Base-by-base conservation (phyloP, 1,284 basidiomycete species). In the Porogramme epimiltina region DNA sequence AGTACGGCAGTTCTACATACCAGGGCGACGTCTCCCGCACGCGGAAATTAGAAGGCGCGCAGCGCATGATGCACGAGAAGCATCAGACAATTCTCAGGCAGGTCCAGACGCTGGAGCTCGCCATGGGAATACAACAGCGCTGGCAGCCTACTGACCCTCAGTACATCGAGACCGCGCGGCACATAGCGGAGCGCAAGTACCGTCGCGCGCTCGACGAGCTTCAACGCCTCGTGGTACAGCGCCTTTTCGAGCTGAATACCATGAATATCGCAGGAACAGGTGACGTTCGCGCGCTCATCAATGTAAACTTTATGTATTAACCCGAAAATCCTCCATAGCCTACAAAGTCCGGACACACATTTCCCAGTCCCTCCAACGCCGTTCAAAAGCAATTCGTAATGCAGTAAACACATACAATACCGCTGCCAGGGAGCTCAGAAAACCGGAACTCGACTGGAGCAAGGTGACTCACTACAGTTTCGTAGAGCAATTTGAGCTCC, bases 401-500 rank as follows among this genome's bases (percentile, higher is more conserved):
- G 64, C 65, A 1, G 47, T 67, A 9, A 54, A 61, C 8, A 34
- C 46, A 19, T 70, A 69, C 59, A 70, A 70, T 44, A 34, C 33
- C 3, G 58, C 62, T 8, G 68, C 68, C 0, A 13, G 16, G 0
- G 43, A 49, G 3, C 58, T 67, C 18, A 45, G 49, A 6, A 70
- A 67, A 0, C 65, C 68, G 1, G 44, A 48, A 0, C 55, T 75
- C 16, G 60, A 69, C 3, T 70, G 66, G 62, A 26, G 50, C 2
- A 47, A 66, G 16, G 66, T 73, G 2, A 59, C 64, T 0, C 59
- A 70, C 8, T 70, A 69, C 52, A 43, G 54, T 0, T 73, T 72
- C 42, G 47, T 74, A 0, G 66, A 62, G 0, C 66, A 75, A 28
- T 73, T 76, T 52, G 52, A 62, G 20, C 61, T 76, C 0, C 65